Percentiles rank a stretch among this genome's conserved stretches.
Conservation (phyloP, 164 flowering plant genomes). For the Stephania japonica region DNA sequence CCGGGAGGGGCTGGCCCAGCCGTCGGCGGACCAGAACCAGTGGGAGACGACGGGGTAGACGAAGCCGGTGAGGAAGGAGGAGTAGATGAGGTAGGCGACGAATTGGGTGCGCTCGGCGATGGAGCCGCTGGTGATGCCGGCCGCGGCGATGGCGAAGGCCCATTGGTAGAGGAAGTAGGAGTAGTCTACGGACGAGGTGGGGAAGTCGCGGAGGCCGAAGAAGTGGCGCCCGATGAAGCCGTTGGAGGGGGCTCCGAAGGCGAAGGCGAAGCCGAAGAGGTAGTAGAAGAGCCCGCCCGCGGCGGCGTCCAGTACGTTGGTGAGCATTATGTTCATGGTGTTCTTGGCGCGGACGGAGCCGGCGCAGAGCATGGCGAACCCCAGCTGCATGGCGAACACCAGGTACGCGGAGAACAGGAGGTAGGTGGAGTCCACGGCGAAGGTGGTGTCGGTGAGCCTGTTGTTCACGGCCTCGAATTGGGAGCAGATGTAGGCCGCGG, state of each 20-base stretch:
- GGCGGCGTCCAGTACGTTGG: constrained; percentile 46
- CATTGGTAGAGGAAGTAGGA: constrained; percentile 59
- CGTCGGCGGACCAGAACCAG: constrained; percentile 77
- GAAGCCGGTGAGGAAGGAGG: constrained; percentile 62
- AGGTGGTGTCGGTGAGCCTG: constrained; percentile 18
- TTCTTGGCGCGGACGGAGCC: constrained; percentile 53
- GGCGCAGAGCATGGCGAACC: constrained; percentile 55
- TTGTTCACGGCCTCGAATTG: constrained; percentile 17
- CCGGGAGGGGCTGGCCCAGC: constrained; percentile 54
- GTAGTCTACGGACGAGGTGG: constrained; percentile 32
- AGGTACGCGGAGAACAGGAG: constrained; percentile 52
- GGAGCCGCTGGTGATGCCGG: constrained; percentile 75
- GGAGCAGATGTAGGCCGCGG: constrained; percentile 28
- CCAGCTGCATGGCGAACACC: constrained; percentile 46
- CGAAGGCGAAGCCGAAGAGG: constrained; percentile 42
- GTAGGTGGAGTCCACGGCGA: constrained; percentile 33
- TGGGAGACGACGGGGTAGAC: constrained; percentile 75
- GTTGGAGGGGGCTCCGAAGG: constrained; percentile 35
- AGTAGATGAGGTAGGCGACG: constrained; percentile 64
- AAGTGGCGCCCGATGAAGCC: constrained; percentile 38
- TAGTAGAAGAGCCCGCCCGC: constrained; percentile 43
- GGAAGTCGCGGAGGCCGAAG: constrained; percentile 50
- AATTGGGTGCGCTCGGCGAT: constrained; percentile 80
- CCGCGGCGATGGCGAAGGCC: constrained; percentile 87
- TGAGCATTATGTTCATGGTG: constrained; percentile 50